Evolutionary conservation across 352 stramenopile genomes (phyloP).

Genomic region (Phytopythium cucurbitacearum): DNA sequence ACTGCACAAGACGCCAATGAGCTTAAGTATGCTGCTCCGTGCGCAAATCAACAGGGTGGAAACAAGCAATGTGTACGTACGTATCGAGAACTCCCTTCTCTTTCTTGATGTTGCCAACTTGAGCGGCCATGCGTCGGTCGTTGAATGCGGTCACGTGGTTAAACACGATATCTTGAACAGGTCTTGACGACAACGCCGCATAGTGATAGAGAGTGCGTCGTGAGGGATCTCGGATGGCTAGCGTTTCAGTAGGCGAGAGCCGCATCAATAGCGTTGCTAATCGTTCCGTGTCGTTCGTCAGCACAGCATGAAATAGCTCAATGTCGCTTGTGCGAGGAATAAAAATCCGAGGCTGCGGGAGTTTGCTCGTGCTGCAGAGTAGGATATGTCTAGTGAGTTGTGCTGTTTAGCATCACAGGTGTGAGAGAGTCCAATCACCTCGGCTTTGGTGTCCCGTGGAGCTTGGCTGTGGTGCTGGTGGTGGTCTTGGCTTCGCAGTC

Average conservation of each 20-base stretch:
- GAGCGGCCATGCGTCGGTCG: slow-evolving; percentile 14
- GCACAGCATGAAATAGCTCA: slow-evolving; percentile 35
- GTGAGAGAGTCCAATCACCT: no score
- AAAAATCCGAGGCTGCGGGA: slow-evolving; percentile 23
- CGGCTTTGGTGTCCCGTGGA: no score
- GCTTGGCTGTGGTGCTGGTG: no score
- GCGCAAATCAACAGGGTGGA: not conserved
- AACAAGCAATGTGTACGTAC: slow-evolving; percentile 9
- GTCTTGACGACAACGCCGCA: slow-evolving; percentile 21
- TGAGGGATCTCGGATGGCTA: slow-evolving; percentile 22
- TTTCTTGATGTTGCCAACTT: slow-evolving; percentile 25
- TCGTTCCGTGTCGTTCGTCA: slow-evolving; percentile 17
- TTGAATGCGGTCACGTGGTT: slow-evolving; percentile 23
- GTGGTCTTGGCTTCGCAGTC: no score
- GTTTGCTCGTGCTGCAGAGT: not conserved
- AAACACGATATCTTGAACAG: slow-evolving; percentile 18
- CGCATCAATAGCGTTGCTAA: slow-evolving; percentile 18
- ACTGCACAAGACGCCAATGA: slow-evolving; percentile 1
- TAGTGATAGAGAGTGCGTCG: slow-evolving; percentile 48
- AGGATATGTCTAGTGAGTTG: no score
- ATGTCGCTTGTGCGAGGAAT: slow-evolving; percentile 29
- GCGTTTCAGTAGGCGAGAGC: slow-evolving; percentile 21
- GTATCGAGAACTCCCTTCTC: slow-evolving; percentile 23
- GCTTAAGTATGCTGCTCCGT: no score
- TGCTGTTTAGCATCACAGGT: no score